Evolutionary conservation across 768 basidiomycete species (phyloP), one percentile per base, ranked within the genome.

Genomic region (Russula griseocarnosa): DNA sequence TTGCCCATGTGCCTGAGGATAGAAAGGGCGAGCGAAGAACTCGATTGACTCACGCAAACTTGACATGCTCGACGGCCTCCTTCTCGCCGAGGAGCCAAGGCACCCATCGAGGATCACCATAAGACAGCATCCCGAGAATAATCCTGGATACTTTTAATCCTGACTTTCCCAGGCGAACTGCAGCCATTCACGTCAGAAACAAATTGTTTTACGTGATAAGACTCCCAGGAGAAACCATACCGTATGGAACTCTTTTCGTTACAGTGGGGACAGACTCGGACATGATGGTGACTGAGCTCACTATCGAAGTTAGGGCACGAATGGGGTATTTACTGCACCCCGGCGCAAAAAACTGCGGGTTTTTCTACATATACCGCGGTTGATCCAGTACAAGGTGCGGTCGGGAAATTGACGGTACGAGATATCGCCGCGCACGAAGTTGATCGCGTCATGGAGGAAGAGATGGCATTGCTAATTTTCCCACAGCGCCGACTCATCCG

Each of bases 111-210:
- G 68, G 18, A 11, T 70, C 71, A 28, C 81, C 85, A 67, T 85
- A 86, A n/a, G 77, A 75, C 85, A 86, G 84, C 44, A 79, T 80
- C 0, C 86, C 87, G 0, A 9, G 76, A 47, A 88, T 86, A 55
- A 87, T 77, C 72, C 79, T 83, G 28, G 86, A 87, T 0, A 88
- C 80, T 70, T 87, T 83, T 47, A 85, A 73, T 3, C 85, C 86
- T 0, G 82, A 84, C 6, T 79, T 83, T 26, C 78, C 78, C 13
- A 73, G 70, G 36, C 74, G 69, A 22, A 70, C 71, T 69, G 40
- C 11, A 16, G 34, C 10, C 50, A 22, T 38, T 47, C 26, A 14
- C 2, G 10, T 62, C 28, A 55, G 60, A 26, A 14, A 50, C 5
- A 50, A 9, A 36, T 13, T 36, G 36, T 13, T 14, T 13, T 11